Evolutionary conservation across 2,329 filamentous ascomycete species (phyloP).

Genomic region (Pseudofabraea citricarpa): DNA sequence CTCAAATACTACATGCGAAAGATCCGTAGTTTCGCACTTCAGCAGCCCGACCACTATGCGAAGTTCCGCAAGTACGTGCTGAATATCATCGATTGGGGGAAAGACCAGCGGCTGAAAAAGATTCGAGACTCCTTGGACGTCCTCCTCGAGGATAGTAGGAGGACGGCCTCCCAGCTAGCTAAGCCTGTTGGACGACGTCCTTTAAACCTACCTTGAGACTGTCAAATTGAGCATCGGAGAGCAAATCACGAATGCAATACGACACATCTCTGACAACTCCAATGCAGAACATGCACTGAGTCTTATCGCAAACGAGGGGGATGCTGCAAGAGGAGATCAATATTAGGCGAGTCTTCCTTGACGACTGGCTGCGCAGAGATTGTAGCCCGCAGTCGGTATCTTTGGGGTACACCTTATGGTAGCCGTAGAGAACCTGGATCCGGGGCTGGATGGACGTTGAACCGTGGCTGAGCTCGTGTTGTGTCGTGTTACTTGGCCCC

Average conservation of each 20-base stretch:
- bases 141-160: too few relatives aligned
- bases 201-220: background rate
- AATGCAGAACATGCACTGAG: constrained; percentile 12
- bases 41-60: too few relatives aligned
- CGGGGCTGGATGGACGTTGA: constrained; percentile 13
- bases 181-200: background rate
- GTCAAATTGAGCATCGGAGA: background rate
- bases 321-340: constrained; percentile 4
- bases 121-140: too few relatives aligned
- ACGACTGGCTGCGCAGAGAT: background rate
- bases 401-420: constrained; percentile 3
- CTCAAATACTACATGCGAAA: too few relatives aligned
- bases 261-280: background rate
- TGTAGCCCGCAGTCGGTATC: constrained; percentile 5
- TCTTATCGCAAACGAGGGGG: constrained; percentile 10
- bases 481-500: constrained; percentile 8
- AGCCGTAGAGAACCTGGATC: constrained; percentile 8
- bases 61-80: too few relatives aligned
- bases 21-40: too few relatives aligned
- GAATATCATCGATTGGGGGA: too few relatives aligned
- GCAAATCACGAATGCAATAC: background rate
- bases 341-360: constrained; percentile 6
- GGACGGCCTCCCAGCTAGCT: too few relatives aligned
- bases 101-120: too few relatives aligned
- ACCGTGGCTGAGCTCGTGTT: constrained; percentile 6